phyloP scores from a whole-genome alignment of 1,139 yeast species.

The Saccharomycopsis crataegensis region DNA sequence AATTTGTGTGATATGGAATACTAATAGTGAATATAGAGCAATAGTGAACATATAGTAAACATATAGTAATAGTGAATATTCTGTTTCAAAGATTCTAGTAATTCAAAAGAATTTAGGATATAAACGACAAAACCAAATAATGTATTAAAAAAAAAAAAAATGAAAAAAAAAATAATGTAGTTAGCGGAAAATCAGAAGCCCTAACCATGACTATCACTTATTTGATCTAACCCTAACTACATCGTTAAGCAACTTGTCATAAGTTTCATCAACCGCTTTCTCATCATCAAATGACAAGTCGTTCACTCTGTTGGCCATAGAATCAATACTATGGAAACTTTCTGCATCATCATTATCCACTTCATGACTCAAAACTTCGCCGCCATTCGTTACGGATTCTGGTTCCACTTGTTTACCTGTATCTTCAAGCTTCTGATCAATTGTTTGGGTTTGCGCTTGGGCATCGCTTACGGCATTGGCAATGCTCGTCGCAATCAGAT shows the following conservation, averaged over 20 bases:
- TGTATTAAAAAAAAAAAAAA: neutral
- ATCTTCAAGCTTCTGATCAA: neutral
- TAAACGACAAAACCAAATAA: neutral
- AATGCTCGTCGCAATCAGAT: no score
- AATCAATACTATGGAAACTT: constrained; percentile 18
- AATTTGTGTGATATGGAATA: no score
- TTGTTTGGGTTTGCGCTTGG: neutral
- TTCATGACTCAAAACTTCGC: constrained; percentile 21
- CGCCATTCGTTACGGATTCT: neutral
- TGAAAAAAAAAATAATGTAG: neutral
- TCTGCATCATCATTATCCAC: constrained; percentile 20
- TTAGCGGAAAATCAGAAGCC: neutral
- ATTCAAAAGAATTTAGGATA: neutral
- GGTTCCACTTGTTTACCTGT: neutral
- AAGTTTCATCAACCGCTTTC: constrained; percentile 51
- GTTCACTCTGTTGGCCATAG: constrained; percentile 9
- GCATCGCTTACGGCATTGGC: no score
- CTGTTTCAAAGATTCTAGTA: neutral
- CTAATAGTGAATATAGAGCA: neutral
- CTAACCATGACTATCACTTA: constrained; percentile 20
- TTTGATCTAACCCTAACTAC: constrained; percentile 54
- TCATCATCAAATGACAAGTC: constrained; percentile 26
- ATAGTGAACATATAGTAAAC: neutral
- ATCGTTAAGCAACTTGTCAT: constrained; percentile 61
- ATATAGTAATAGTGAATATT: neutral